Conservation (phyloP, 257 asterid species). For the Rauvolfia tetraphylla region DNA sequence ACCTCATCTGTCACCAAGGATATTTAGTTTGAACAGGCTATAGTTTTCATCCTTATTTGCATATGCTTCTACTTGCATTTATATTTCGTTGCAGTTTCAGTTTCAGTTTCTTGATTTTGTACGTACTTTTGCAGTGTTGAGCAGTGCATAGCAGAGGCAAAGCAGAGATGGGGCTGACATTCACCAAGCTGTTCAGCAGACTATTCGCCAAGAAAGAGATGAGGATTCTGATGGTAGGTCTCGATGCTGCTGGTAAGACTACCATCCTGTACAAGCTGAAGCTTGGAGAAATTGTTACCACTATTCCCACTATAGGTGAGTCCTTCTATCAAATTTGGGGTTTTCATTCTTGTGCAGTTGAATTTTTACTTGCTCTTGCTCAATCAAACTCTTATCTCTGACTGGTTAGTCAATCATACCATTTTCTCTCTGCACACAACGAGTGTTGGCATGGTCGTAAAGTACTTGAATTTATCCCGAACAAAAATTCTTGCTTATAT, state of each 20-base stretch:
- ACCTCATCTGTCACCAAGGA: not conserved
- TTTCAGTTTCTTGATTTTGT: slow-evolving; percentile 5
- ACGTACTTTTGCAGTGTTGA: slow-evolving; percentile 4
- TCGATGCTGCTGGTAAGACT: slow-evolving; percentile 45
- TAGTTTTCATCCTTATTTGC: not conserved
- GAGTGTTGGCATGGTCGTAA: not conserved
- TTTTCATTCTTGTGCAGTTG: not conserved
- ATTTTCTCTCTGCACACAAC: not conserved
- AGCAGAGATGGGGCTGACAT: slow-evolving; percentile 40
- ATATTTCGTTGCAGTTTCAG: not conserved
- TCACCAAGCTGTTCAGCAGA: slow-evolving; percentile 37
- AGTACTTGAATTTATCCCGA: not conserved
- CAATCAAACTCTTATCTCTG: not conserved
- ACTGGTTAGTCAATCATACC: not conserved
- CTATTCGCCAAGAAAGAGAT: slow-evolving; percentile 45
- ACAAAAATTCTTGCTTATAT: not conserved
- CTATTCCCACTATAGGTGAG: slow-evolving; percentile 41
- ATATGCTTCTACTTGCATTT: not conserved
- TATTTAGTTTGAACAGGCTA: not conserved
- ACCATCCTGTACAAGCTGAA: slow-evolving; percentile 42
- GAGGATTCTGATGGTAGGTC: slow-evolving; percentile 43
- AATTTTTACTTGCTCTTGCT: not conserved
- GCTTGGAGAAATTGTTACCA: slow-evolving; percentile 44
- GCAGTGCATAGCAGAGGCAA: slow-evolving; percentile 16
- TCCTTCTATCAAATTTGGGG: not conserved